phyloP scores from a whole-genome alignment of 2,329 filamentous ascomycete genomes.

The Calonectria naviculata region DNA sequence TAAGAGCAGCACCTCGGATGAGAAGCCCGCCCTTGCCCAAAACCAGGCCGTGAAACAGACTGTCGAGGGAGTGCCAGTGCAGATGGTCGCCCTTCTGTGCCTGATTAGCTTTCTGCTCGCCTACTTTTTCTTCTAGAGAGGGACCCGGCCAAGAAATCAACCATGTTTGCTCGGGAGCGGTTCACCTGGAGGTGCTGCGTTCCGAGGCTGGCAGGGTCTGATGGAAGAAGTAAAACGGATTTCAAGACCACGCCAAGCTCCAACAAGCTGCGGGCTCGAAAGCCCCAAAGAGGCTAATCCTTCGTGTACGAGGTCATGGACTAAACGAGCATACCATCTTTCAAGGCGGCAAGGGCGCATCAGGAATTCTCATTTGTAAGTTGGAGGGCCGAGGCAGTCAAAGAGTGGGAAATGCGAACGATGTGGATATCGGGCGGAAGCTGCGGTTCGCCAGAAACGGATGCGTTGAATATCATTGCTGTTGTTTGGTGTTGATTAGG shows the following conservation, averaged over 20 bases:
- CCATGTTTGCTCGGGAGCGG: not conserved
- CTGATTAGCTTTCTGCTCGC: constrained; percentile 92
- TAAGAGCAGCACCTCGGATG: constrained; percentile 58
- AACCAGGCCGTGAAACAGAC: constrained; percentile 67
- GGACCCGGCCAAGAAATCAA: constrained; percentile 2
- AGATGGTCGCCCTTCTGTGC: constrained; percentile 85
- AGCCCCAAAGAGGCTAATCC: constrained; percentile 1
- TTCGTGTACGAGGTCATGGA: constrained; percentile 28
- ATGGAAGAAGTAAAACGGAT: constrained; percentile 1
- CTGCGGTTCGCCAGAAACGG: not conserved
- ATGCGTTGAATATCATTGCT: constrained; percentile 20
- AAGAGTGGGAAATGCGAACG: constrained; percentile 2
- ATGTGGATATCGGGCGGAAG: constrained; percentile 1
- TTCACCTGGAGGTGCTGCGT: not conserved
- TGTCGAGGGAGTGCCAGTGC: constrained; percentile 83
- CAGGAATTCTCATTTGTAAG: constrained; percentile 12
- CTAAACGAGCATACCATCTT: constrained; percentile 30
- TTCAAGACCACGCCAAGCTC: constrained; percentile 13
- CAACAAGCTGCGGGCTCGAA: constrained; percentile 12
- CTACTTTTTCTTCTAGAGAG: constrained; percentile 90
- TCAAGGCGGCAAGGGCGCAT: constrained; percentile 19
- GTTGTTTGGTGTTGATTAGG: not conserved
- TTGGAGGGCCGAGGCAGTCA: constrained; percentile 8
- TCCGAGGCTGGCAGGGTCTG: constrained; percentile 2
- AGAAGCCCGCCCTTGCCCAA: constrained; percentile 60